Percentiles rank a stretch among this genome's conserved stretches.
These are phyloP conservation scores for Hemisphaericaspora xylofermentans DNA, from an alignment of 1,139 yeast genomes.

Conservation along the genomic window DNA sequence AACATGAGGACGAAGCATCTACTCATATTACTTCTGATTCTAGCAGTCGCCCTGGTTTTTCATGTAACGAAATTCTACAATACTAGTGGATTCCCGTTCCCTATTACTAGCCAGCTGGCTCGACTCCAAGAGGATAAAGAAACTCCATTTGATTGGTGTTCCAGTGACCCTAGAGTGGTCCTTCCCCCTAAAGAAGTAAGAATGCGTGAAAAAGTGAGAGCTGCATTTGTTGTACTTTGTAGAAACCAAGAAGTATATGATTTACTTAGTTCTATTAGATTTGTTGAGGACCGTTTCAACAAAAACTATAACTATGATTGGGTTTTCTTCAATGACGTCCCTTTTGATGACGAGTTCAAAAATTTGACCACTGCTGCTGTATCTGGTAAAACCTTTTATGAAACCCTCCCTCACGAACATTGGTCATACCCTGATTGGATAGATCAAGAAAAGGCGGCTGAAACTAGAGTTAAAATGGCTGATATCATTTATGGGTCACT, in stretches of 20 bases:
- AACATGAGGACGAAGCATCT: too few species aligned
- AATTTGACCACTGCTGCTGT: constrained; percentile 46
- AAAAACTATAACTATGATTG: constrained; percentile 68
- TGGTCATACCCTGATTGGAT: constrained; percentile 78
- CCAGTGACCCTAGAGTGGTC: neutral
- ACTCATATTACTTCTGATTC: too few species aligned
- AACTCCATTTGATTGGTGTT: neutral
- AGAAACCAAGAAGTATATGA: constrained; percentile 64
- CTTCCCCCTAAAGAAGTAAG: neutral
- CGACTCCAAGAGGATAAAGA: too few species aligned
- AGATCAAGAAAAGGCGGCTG: constrained; percentile 55
- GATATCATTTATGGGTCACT: constrained; percentile 52
- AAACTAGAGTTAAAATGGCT: constrained; percentile 44
- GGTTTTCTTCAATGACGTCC: constrained; percentile 73
- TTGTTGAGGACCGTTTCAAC: constrained; percentile 74
- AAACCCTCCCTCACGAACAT: constrained; percentile 58
- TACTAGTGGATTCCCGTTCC: too few species aligned
- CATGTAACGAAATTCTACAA: too few species aligned
- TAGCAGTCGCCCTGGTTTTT: too few species aligned
- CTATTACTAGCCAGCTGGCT: too few species aligned
- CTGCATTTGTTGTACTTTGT: constrained; percentile 60
- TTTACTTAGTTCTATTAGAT: constrained; percentile 64
- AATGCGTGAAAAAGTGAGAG: constrained; percentile 40
- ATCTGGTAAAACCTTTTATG: constrained; percentile 64
- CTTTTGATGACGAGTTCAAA: constrained; percentile 57